Base-by-base conservation (phyloP, 805 yeast species). In the Sugiyamaella mastotermitis region DNA sequence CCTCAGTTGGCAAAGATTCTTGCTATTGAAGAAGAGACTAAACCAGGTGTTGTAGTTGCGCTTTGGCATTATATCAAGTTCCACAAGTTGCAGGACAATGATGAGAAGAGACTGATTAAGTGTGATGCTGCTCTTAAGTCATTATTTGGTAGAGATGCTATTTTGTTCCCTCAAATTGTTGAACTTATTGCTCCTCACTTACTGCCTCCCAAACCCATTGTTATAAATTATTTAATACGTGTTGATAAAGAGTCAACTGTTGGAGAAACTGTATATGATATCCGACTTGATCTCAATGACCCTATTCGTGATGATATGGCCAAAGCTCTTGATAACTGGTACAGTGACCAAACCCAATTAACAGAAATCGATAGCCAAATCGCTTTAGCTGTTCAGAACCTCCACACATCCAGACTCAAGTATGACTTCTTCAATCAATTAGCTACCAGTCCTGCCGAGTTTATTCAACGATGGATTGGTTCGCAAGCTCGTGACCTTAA, bases 401-500 rank as follows among this genome's bases (percentile, higher is more conserved):
- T 78, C 28, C 70, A 74, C 50, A 64, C 65, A 26, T 61, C 72
- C 11, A 66, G 74, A 58, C 68, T 80, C 45, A 83, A 86, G 56
- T 80, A 83, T 44, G 81, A 77, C 41, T 92, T 92, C 61, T 90
- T 83, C 62, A 64, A 75, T 23, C 78, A 78, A 45, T 66, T 92
- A 43, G 69, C 83, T 28, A 71, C 80, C 32, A 78, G 88, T 53
- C 97, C 98, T 0, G 80, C 78, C 3, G 70, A 70, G 17, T 84
- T 86, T 51, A 63, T 92, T 49, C 68, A 79, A 39, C 71, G 76
- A 36, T 83, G 95, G 74, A 67, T 79, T 45, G 81, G 78, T 31
- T 80, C 86, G 31, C 94, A 92, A 58, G 69, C 86, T 11, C 84
- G 86, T 43, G 83, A 90, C 33, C 69, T 92, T 53, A 87, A 83